phyloP scores from a whole-genome alignment of 2,329 filamentous ascomycete genomes.

The Geosmithia putterillii region DNA sequence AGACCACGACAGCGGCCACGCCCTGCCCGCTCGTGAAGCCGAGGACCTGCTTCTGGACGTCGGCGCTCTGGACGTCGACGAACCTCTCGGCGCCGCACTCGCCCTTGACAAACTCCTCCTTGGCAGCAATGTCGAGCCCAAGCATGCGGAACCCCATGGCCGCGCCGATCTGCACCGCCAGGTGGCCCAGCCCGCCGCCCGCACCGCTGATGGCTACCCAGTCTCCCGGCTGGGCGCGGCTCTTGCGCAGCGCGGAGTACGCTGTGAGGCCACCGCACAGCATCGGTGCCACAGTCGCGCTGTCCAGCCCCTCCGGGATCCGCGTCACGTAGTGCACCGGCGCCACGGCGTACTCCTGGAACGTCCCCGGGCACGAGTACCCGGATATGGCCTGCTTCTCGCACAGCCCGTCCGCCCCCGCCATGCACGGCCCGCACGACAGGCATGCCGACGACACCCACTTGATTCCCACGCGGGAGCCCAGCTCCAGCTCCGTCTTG shows the following conservation, averaged over 20 bases:
- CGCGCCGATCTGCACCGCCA: conserved; percentile 11
- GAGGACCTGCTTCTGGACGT: conserved; percentile 14
- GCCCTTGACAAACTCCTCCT: conserved; percentile 7
- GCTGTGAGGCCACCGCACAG: conserved; percentile 56
- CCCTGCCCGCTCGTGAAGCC: conserved; percentile 7
- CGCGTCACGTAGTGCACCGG: conserved; percentile 27
- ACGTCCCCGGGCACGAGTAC: conserved; percentile 12
- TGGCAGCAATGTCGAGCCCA: conserved; percentile 13
- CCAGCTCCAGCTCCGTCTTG: conserved; percentile 42
- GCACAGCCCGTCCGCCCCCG: conserved; percentile 1
- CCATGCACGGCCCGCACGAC: conserved; percentile 19
- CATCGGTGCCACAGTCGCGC: conserved; percentile 40
- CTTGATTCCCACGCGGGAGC: conserved; percentile 59
- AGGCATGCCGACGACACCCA: conserved; percentile 49
- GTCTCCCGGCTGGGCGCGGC: conserved; percentile 51
- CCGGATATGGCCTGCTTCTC: conserved; percentile 8
- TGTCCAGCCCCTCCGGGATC: conserved; percentile 20
- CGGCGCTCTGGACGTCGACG: conserved; percentile 41
- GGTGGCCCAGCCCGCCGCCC: conserved; percentile 5
- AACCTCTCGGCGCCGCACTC: conserved; percentile 11
- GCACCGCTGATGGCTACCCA: conserved; percentile 61
- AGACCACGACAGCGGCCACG: conserved; percentile 10
- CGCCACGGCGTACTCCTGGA: conserved; percentile 9
- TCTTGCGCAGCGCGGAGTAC: conserved; percentile 61
- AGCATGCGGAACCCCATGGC: conserved; percentile 13